Conservation (phyloP, 352 stramenopile genomes). For the Halophytophthora polymorphica region DNA sequence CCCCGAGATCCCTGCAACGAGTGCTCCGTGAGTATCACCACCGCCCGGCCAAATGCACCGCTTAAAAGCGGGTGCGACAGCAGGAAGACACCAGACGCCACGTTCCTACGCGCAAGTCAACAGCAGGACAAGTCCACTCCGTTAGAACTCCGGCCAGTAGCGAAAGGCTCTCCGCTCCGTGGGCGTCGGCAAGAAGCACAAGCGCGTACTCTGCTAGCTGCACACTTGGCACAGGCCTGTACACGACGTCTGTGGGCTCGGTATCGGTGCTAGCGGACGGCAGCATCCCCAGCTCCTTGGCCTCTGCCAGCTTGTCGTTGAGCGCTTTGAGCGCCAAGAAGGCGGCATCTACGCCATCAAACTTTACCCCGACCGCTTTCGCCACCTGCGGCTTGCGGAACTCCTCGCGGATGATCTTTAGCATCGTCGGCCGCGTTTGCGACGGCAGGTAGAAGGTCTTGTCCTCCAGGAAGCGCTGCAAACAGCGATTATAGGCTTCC, state of each 20-base stretch:
- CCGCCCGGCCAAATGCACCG: conserved; percentile 67
- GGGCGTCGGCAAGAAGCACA: background rate
- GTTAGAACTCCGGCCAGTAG: background rate
- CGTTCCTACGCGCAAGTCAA: conserved; percentile 20
- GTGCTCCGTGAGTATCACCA: conserved; percentile 77
- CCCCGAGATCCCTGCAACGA: conserved; percentile 50
- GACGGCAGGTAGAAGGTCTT: conserved; percentile 71
- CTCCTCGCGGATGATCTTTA: conserved; percentile 44
- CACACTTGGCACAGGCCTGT: conserved; percentile 26
- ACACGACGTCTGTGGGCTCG: background rate
- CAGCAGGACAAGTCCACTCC: background rate
- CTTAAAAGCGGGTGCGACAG: conserved; percentile 70
- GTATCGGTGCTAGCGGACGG: conserved; percentile 2
- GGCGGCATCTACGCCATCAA: conserved; percentile 46
- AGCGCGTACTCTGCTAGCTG: conserved; percentile 39
- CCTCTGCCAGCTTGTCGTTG: conserved; percentile 56
- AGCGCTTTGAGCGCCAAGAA: conserved; percentile 60
- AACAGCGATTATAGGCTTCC: conserved; percentile 54
- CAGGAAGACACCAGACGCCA: conserved; percentile 61
- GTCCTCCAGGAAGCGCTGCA: conserved; percentile 50
- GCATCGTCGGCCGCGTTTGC: conserved; percentile 22
- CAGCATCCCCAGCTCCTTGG: conserved; percentile 32
- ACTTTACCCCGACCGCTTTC: conserved; percentile 2
- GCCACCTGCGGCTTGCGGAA: conserved; percentile 27
- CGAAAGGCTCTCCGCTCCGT: background rate